Evolutionary conservation across 2,329 filamentous ascomycete genomes (phyloP), one percentile per base, ranked within the genome.

Genomic region (Sclerotinia sclerotiorum): DNA sequence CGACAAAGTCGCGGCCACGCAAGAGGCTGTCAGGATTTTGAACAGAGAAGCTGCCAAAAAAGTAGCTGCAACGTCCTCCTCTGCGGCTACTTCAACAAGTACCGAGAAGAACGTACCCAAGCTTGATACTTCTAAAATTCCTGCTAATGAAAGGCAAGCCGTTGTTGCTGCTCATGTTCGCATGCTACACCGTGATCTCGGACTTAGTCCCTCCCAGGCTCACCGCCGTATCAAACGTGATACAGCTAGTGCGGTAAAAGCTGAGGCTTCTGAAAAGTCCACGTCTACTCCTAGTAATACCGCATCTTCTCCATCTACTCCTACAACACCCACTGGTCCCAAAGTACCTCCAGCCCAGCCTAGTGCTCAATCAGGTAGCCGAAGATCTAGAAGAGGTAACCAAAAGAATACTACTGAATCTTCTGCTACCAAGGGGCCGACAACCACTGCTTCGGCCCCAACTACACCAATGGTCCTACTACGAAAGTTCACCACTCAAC

Each of bases 101-200:
- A 65, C 70, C 51, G 79, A 80, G 67, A 72, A 73, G 42, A 56
- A 58, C 52, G 60, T 73, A 13, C 80, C 83, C 2, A 89, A 87
- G 78, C 87, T 82, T 68, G 84, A 86, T 39, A 82, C 85, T 54
- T 84, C 84, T 7, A 85, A 72, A 69, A 73, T 76, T 55, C 72
- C 75, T 39, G 70, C 68, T 39, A 73, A 78, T 49, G 78, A 79
- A 65, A 74, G 78, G 69, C 74, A 77, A 21, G 74, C 74, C 55
- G 76, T 84, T n/a, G 88, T 89, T 65, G 83, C 87, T 42, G 85
- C 87, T 11, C 87, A 88, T 15, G 87, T 88, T 15, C 84, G 87
- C 21, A 87, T 90, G 65, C 74, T 91, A 24, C 87, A 90, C 76
- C 84, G 88, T 46, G 88, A 91, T 70, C 81, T 90, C 24, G 88